Evolutionary conservation across 176 grass and related monocot species (phyloP), one percentile per base, ranked within the genome.

Genomic region (Triticum timopheevii): DNA sequence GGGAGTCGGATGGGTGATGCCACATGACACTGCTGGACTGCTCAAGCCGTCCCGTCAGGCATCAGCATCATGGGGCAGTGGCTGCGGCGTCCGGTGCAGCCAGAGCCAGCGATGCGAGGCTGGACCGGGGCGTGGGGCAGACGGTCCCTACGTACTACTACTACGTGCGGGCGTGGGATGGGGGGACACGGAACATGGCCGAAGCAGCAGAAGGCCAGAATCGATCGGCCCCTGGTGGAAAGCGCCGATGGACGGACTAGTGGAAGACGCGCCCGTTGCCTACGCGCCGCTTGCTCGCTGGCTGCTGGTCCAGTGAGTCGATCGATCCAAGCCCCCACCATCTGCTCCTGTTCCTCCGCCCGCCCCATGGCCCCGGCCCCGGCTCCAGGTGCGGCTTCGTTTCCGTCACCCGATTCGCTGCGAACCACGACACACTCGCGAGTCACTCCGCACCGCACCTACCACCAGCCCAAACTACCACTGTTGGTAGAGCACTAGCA

Each of bases 171-270:
- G 52, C 17, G 52, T 65, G 10, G 24, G 23, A 49, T 50, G 15
- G 38, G 75, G 47, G 76, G 52, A 78, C 76, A 61, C 7, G 75
- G 49, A 59, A 78, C 75, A 59, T 78, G 50, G 27, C 78, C 44
- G 68, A 22, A 58, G 54, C 19, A 63, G 47, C 70, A 39, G 23
- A 31, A 31, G 2, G 31, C 31, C 77, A 58, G 58, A 73, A 12
- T 45, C 42, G 10, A 45, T 45, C 42, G 42, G 42, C 9, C 47
- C 49, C 15, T 52, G 87, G 87, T 79, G 87, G 61, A 84, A 82
- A 88, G 82, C 77, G 80, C 28, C 54, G 16, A 44, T 42, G 8
- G 38, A 68, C 13, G 1, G 49, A 54, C 45, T 15, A 5, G 49
- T 15, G 4, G 47, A 4, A 65, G 71, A 77, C 50, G 72, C 42